A percentile compares a stretch with the other conserved stretches of the same genome.
Conservation (phyloP, 202 grass and related monocot species). For the Hordeum pubiflorum region DNA sequence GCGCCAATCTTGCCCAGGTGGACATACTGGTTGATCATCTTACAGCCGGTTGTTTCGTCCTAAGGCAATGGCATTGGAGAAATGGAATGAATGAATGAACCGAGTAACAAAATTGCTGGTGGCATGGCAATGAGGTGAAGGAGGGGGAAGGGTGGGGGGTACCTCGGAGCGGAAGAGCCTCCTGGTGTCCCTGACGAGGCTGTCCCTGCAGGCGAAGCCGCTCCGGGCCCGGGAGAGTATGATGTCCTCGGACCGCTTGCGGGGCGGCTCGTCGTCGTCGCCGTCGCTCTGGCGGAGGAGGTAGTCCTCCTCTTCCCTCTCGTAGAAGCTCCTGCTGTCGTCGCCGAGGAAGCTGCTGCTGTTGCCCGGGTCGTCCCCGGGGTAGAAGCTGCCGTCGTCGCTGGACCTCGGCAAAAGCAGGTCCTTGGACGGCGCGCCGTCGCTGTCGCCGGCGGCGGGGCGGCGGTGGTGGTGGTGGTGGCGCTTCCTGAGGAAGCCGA, state of each 20-base stretch:
- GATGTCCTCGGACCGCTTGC: neutral
- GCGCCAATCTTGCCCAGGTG: constrained; percentile 66
- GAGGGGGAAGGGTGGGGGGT: neutral
- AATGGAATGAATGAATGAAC: no score
- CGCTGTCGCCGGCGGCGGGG: no score
- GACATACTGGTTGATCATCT: constrained; percentile 87
- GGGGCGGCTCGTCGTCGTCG: no score
- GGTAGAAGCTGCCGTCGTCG: neutral
- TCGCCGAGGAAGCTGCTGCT: neutral
- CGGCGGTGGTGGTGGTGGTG: no score
- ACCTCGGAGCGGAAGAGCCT: constrained; percentile 62
- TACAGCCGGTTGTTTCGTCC: constrained; percentile 66
- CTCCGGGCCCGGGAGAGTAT: neutral
- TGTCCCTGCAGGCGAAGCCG: constrained; percentile 51
- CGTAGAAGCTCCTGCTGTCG: neutral
- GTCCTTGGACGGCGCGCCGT: neutral
- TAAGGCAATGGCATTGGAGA: constrained; percentile 5
- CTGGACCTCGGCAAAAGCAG: neutral
- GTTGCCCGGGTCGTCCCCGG: neutral
- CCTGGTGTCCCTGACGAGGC: constrained; percentile 59
- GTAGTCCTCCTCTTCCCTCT: neutral
- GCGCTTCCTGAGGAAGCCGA: neutral
- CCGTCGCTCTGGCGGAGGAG: no score
- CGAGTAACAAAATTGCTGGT: no score
- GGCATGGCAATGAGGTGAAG: neutral